phyloP scores from a whole-genome alignment of 352 stramenopile species.

The Phytopythium chamaehyphon region DNA sequence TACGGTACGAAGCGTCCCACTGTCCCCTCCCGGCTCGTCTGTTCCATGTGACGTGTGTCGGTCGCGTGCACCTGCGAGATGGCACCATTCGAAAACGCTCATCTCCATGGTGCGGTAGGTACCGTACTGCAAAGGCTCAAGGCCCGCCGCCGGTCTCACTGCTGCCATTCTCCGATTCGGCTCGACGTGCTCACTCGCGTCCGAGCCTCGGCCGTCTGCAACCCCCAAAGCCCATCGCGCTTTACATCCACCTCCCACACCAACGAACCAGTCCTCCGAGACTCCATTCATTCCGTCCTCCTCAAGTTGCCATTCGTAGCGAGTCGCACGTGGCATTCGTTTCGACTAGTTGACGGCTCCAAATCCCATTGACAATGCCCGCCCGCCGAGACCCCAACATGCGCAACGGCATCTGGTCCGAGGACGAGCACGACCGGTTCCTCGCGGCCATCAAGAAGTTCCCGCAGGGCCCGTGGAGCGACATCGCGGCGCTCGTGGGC shows the following conservation, averaged over 20 bases:
- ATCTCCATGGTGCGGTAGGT: not conserved
- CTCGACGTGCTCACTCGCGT: constrained; percentile 1
- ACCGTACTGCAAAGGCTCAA: not conserved
- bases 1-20: too few species aligned
- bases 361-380: not conserved
- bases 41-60: too few species aligned
- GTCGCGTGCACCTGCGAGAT: too few species aligned
- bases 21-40: too few species aligned
- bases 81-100: not conserved
- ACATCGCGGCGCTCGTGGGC: constrained; percentile 33
- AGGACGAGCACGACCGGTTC: constrained; percentile 59
- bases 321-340: not conserved
- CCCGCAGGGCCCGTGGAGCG: constrained; percentile 37
- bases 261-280: not conserved
- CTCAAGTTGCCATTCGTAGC: not conserved
- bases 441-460: constrained; percentile 42
- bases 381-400: not conserved
- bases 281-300: not conserved
- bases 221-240: constrained; percentile 5
- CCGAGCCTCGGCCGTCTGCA: not conserved
- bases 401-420: constrained; percentile 41
- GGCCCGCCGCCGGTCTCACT: too few species aligned
- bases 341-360: too few species aligned
- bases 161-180: constrained; percentile 11
- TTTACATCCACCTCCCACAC: constrained; percentile 3